Conservation (phyloP, 192 early-diverging fungal genomes). For the Gaertneriomyces semiglobifer region DNA sequence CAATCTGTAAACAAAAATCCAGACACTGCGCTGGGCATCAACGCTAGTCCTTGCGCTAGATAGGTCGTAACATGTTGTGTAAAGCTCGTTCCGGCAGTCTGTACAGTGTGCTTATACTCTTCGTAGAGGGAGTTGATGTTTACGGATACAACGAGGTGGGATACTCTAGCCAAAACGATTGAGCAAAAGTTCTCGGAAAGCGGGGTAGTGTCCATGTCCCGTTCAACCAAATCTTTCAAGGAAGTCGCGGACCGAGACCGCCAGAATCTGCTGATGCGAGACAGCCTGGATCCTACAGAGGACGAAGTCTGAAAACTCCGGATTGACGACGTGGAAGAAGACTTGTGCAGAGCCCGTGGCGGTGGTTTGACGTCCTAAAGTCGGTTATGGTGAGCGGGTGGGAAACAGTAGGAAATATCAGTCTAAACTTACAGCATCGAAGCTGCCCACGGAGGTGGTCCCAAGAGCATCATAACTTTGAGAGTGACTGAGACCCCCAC, state of each 20-base stretch:
- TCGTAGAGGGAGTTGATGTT: neutral
- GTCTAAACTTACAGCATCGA: neutral
- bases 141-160: neutral
- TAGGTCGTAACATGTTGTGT: constrained; percentile 3
- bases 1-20: constrained; percentile 16
- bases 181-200: neutral
- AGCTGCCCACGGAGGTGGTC: neutral
- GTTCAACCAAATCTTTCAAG: neutral
- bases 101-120: neutral
- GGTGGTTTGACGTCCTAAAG: too few relatives aligned
- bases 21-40: constrained; percentile 16
- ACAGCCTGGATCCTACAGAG: neutral
- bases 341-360: too few relatives aligned
- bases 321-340: neutral
- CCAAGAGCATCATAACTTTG: neutral
- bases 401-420: neutral
- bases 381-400: too few relatives aligned
- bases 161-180: neutral
- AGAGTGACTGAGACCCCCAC: neutral
- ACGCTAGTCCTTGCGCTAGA: constrained; percentile 7
- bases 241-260: constrained; percentile 9
- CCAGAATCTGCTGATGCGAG: constrained; percentile 2
- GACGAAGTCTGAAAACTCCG: constrained; percentile 1
- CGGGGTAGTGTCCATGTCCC: neutral
- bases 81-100: constrained; percentile 9